Base-by-base conservation (phyloP, 140 eudicot genomes). In the Stevia rebaudiana region DNA sequence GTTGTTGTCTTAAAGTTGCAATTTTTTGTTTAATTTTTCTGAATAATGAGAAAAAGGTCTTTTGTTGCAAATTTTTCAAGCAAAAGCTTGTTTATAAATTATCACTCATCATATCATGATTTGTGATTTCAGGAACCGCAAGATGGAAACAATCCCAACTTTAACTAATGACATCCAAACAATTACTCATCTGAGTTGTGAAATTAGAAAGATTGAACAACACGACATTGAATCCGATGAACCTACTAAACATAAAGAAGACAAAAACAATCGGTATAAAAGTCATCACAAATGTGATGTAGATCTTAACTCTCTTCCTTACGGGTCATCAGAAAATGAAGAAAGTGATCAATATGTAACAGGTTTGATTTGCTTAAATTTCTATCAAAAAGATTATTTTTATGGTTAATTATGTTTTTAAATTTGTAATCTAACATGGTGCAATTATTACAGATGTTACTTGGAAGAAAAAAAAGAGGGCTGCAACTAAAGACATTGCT, bases 231-330 rank as follows among this genome's bases (percentile, higher is more conserved):
- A 77, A 65, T 50, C 69, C 1, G 67, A 79, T 63, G 77, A 69
- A 44, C 62, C 65, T 21, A 55, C 53, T 54, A 46, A 59, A 33
- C 65, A 66, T 58, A 68, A 42, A 61, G 65, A 68, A 58, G 65
- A 65, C 58, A 59, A 69, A 21, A 69, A 70, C 47, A 51, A 60
- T 6, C 76, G 43, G 40, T 52, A 21, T 44, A 52, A 64, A 61
- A 62, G 54, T 67, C 63, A 69, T 68, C 74, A 63, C 69, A 64
- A 44, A 68, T 63, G 35, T 65, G 66, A 64, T 36, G 60, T 81
- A 31, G 86, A 81, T 73, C 83, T 81, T 49, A 81, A 81, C 58
- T 60, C 65, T 60, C 72, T 77, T 62, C 86, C 86, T 54, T 59
- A 47, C 17, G 68, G 72, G 18, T 47, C 44, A 17, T 53, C 83